phyloP scores from a whole-genome alignment of 345 rosid species.

The Bruguiera sexangula region DNA sequence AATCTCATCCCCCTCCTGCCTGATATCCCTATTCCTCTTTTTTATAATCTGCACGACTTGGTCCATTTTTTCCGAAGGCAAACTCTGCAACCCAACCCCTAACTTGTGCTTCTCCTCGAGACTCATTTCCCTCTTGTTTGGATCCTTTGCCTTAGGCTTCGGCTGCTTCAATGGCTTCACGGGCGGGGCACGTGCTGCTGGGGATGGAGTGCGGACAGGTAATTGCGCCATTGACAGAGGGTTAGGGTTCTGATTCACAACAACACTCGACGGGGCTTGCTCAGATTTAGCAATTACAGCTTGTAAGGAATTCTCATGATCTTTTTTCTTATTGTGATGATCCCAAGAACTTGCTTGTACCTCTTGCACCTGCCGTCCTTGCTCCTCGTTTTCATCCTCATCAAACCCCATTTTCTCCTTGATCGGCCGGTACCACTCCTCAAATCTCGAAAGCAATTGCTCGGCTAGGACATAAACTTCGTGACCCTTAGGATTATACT shows the following conservation, averaged over 20 bases:
- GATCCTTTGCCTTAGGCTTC: constrained; percentile 82
- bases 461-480: constrained; percentile 58
- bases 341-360: constrained; percentile 54
- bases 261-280: constrained; percentile 15
- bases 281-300: constrained; percentile 27
- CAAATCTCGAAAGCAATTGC: constrained; percentile 48
- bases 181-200: constrained; percentile 32
- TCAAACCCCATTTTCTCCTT: constrained; percentile 26
- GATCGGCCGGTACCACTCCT: constrained; percentile 44
- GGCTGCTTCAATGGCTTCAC: constrained; percentile 52
- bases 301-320: constrained; percentile 21
- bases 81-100: constrained; percentile 62
- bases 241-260: constrained; percentile 17
- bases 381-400: constrained; percentile 22
- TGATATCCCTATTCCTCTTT: constrained; percentile 61
- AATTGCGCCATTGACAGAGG: constrained; percentile 28
- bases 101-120: constrained; percentile 67
- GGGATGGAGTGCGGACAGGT: constrained; percentile 37
- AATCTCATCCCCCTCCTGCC: constrained; percentile 83
- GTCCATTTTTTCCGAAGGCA: constrained; percentile 84
- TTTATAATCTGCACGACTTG: constrained; percentile 70
- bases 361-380: constrained; percentile 21
- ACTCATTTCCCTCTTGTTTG: constrained; percentile 69
- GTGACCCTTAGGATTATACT: constrained; percentile 70
- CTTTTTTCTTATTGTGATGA: constrained; percentile 23